Evolutionary conservation across 805 yeast genomes (phyloP).

Genomic region (Saturnispora mendoncae): DNA sequence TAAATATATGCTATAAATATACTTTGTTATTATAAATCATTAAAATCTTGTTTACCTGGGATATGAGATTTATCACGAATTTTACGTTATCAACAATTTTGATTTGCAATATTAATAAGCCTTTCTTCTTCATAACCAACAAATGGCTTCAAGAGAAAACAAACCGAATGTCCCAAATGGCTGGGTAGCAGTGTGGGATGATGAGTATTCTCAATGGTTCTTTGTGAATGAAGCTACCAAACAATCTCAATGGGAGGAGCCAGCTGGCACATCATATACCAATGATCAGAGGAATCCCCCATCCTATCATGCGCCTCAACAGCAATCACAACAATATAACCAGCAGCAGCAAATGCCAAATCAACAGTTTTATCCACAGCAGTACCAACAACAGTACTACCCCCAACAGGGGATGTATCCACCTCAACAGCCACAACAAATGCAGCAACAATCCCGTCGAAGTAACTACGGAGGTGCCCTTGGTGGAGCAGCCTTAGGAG

Average conservation of each 20-base stretch:
- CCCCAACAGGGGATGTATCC: conserved; percentile 9
- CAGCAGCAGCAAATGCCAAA: conserved; percentile 4
- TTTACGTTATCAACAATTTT: too few relatives aligned
- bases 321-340: conserved; percentile 8
- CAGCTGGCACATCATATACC: conserved; percentile 45
- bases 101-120: too few relatives aligned
- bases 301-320: conserved; percentile 15
- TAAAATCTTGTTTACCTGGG: too few relatives aligned
- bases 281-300: conserved; percentile 31
- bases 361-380: conserved; percentile 12
- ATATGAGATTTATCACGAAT: too few relatives aligned
- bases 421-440: conserved; percentile 13
- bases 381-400: conserved; percentile 12
- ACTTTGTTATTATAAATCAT: too few relatives aligned
- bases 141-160: conserved; percentile 21
- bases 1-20: too few relatives aligned
- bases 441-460: not conserved
- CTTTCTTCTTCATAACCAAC: too few relatives aligned
- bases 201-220: conserved; percentile 58
- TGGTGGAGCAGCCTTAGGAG: conserved; percentile 30
- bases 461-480: conserved; percentile 8
- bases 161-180: conserved; percentile 31
- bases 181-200: conserved; percentile 69
- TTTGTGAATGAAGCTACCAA: conserved; percentile 69
- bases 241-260: conserved; percentile 87